Evolutionary conservation across 2,329 filamentous ascomycete species (phyloP).

Genomic region (Colletotrichum sp.): DNA sequence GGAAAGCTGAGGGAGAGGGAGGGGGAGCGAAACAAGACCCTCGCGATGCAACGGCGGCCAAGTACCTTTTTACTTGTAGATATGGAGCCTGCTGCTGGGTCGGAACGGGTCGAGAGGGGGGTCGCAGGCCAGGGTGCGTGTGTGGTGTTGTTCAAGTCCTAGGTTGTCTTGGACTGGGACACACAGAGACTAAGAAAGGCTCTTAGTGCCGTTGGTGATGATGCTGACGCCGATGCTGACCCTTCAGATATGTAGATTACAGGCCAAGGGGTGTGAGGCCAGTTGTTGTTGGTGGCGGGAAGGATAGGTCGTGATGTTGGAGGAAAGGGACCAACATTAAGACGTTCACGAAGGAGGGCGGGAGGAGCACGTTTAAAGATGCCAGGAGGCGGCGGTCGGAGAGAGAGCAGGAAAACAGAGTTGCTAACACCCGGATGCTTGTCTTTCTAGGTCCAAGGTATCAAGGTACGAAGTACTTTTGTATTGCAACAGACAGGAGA

Average conservation of each 20-base stretch:
- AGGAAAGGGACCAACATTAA: not conserved
- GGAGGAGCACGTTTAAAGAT: not conserved
- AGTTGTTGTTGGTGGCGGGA: not conserved
- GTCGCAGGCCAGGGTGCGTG: not conserved
- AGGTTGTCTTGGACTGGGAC: not conserved
- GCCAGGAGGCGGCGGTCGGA: not conserved
- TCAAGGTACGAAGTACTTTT: not conserved
- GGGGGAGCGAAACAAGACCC: not conserved
- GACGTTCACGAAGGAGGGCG: not conserved
- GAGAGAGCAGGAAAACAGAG: not conserved
- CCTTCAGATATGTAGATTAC: not conserved
- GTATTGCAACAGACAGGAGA: not conserved
- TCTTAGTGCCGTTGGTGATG: not conserved
- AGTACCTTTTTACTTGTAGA: constrained; percentile 9
- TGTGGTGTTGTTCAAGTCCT: not conserved
- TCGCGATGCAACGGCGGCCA: constrained; percentile 15
- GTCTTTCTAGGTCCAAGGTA: not conserved
- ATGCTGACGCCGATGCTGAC: not conserved
- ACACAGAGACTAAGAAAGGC: not conserved
- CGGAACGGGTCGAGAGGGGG: not conserved
- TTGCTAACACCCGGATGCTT: constrained; percentile 3
- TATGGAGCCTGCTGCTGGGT: constrained; percentile 7
- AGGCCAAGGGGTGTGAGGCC: not conserved
- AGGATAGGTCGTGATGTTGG: not conserved
- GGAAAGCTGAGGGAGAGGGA: not conserved